Conservation (phyloP, 352 stramenopile genomes). For the Pythium folliculosum region DNA sequence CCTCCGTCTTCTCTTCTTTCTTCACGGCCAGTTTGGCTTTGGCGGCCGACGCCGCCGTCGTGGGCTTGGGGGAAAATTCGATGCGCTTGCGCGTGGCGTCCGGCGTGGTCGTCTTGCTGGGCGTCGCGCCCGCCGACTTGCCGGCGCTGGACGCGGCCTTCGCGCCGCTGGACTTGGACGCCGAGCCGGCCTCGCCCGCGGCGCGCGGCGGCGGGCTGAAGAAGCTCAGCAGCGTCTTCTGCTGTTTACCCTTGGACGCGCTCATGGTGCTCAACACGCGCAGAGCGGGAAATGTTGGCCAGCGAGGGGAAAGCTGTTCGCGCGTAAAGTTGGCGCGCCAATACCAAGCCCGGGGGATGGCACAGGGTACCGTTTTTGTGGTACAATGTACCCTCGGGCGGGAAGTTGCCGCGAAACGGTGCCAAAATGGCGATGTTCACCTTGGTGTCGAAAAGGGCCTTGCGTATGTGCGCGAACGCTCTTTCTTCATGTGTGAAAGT, state of each 20-base stretch:
- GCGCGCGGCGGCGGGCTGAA: conserved; percentile 65
- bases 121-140: conserved; percentile 1
- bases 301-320: neutral
- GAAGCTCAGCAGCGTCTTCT: conserved; percentile 86
- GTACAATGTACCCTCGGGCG: conserved; percentile 18
- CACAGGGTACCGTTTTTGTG: conserved; percentile 11
- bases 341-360: neutral
- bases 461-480: too few species aligned
- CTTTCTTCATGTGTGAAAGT: too few species aligned
- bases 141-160: neutral
- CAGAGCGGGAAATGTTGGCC: too few species aligned
- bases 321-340: conserved; percentile 24
- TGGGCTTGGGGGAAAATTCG: conserved; percentile 67
- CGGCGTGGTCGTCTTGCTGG: conserved; percentile 14
- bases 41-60: conserved; percentile 5
- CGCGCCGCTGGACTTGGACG: conserved; percentile 17
- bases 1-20: neutral
- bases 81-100: conserved; percentile 59
- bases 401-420: neutral
- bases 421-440: neutral
- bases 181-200: neutral
- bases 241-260: conserved; percentile 50
- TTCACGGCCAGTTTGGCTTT: conserved; percentile 5
- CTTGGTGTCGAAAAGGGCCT: too few species aligned
- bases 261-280: conserved; percentile 4